Evolutionary conservation across 495 filamentous ascomycete genomes (phyloP), one percentile per base, ranked within the genome.

Genomic region (Penicillium egyptiacum): DNA sequence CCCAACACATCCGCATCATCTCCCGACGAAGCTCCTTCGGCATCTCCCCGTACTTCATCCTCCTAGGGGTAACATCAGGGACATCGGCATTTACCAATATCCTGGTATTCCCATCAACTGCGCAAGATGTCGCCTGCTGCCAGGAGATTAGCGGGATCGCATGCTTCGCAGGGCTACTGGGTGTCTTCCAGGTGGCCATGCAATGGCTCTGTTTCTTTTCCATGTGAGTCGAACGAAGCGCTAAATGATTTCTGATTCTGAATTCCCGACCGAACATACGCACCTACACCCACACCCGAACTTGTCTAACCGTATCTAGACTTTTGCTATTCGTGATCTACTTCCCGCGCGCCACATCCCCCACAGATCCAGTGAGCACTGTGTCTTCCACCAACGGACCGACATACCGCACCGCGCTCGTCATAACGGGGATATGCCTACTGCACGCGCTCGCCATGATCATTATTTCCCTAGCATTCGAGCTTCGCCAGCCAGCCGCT

Each of bases 1-100:
- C 94, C 2, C 94, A 98, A 70, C 94, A 98, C 71, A 78, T 86
- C 69, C 90, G 92, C 57, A 98, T 98, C 76, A 89, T 96, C 60
- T 72, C 81, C 41, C 84, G 91, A 33, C 84, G 88, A 48, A 92
- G 89, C 44, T 96, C 95, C n/a, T 91, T 92, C 73, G 94, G 94
- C 45, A 93, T 98, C 50, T 96, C 91, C 28, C 93, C 94, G 3
- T 90, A 90, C 65, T 98, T 96, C 64, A 83, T 98, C 56, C 85
- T 98, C 17, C 87, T 98, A 23, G 94, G 95, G 47, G 88, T 87
- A 19, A 96, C 91, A 2, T 93, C 90, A 9, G 86, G 86, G 47
- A 96, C 92, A 11, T 89, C 88, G 53, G 85, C 89, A 16, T 88
- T 98, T 67, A 89, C 88, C 16, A 98, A 98, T 66, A 96, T 98